These are phyloP conservation scores for Yamadazyma jaroonii DNA, from an alignment of 1,139 yeast genomes.

Conservation along the genomic window DNA sequence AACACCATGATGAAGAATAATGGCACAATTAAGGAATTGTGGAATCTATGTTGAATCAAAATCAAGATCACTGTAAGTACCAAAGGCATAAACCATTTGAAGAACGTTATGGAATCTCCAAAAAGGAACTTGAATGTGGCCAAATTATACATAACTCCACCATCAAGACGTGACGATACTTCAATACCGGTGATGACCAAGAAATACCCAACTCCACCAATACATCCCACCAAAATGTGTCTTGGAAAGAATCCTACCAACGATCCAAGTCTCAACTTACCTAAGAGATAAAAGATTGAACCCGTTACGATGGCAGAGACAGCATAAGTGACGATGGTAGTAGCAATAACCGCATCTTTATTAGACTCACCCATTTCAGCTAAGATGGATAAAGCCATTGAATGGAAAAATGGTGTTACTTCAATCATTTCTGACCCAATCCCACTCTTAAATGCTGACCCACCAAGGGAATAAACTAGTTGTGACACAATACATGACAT, in stretches of 20 bases:
- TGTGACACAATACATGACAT: conserved; percentile 87
- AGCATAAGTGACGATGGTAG: conserved; percentile 85
- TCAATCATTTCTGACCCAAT: conserved; percentile 98
- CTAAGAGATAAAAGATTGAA: conserved; percentile 68
- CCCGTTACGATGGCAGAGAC: conserved; percentile 85
- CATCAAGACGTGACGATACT: conserved; percentile 76
- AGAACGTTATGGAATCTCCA: conserved; percentile 35
- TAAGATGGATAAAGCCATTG: conserved; percentile 80
- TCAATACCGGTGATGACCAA: conserved; percentile 87
- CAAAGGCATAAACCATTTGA: conserved; percentile 76
- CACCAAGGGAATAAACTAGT: conserved; percentile 83
- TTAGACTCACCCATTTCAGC: conserved; percentile 46
- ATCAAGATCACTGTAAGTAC: conserved; percentile 58
- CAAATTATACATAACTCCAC: conserved; percentile 64
- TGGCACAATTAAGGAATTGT: conserved; percentile 80
- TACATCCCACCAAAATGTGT: conserved; percentile 93
- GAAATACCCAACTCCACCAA: conserved; percentile 97
- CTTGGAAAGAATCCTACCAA: conserved; percentile 94
- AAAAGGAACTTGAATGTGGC: conserved; percentile 52
- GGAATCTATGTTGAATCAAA: conserved; percentile 59
- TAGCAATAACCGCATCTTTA: conserved; percentile 69
- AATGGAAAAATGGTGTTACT: conserved; percentile 94
- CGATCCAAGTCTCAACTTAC: conserved; percentile 76
- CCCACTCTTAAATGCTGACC: conserved; percentile 84
- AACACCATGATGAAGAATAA: conserved; percentile 74